Evolutionary conservation across 2,329 filamentous ascomycete species (phyloP).

Genomic region (Botrytis medusae): DNA sequence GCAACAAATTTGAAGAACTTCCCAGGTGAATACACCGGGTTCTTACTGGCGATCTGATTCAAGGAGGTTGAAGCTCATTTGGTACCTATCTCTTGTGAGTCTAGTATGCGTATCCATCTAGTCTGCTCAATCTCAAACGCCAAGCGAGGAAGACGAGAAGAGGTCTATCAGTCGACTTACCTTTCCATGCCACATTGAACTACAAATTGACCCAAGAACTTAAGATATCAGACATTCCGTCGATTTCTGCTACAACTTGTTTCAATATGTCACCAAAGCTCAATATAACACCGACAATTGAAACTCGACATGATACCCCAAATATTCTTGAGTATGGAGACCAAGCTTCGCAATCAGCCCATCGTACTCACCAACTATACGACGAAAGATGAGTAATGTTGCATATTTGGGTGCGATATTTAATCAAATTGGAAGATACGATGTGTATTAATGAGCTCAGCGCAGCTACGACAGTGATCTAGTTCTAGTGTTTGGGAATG

Average conservation of each 20-base stretch:
- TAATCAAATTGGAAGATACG: neutral
- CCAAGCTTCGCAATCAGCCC: too few species aligned
- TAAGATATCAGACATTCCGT: neutral
- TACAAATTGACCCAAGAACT: neutral
- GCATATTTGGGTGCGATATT: neutral
- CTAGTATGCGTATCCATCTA: slow-evolving; percentile 3
- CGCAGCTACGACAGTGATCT: neutral
- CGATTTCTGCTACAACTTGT: neutral
- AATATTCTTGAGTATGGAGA: neutral
- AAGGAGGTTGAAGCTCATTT: slow-evolving; percentile 46
- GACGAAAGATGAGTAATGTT: neutral
- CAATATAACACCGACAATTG: neutral
- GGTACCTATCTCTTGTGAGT: slow-evolving; percentile 41
- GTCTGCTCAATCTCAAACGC: neutral
- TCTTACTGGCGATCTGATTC: slow-evolving; percentile 46
- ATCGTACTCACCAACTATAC: neutral
- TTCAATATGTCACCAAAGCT: neutral
- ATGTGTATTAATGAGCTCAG: neutral
- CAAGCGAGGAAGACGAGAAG: neutral
- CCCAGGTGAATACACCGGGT: slow-evolving; percentile 48
- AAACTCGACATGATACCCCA: neutral
- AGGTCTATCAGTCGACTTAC: neutral
- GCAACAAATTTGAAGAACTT: slow-evolving; percentile 40
- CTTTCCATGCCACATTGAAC: neutral
- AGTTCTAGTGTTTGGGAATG: neutral